phyloP scores from a whole-genome alignment of 345 rosid genomes.

The Euphorbia lathyris region DNA sequence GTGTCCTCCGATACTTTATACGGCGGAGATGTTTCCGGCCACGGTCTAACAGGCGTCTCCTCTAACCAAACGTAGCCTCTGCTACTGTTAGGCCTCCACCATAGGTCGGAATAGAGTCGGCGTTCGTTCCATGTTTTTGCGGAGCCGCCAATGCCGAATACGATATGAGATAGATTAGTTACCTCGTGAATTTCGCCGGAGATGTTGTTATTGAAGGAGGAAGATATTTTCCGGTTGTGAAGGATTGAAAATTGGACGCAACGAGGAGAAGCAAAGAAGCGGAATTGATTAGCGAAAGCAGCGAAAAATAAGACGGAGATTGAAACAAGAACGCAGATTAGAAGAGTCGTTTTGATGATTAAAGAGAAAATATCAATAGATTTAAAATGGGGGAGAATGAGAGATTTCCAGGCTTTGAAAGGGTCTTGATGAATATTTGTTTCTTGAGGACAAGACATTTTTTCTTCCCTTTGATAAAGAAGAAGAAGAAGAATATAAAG shows the following conservation, averaged over 20 bases:
- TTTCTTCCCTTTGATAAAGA: neutral
- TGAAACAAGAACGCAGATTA: constrained; percentile 39
- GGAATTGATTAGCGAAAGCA: constrained; percentile 33
- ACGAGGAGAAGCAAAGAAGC: constrained; percentile 19
- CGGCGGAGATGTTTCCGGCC: constrained; percentile 57
- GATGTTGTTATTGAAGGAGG: neutral
- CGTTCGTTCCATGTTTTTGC: constrained; percentile 72
- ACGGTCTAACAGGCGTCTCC: constrained; percentile 42
- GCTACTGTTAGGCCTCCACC: constrained; percentile 75
- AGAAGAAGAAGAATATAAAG: neutral
- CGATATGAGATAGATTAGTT: constrained; percentile 58
- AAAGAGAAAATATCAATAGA: constrained; percentile 31
- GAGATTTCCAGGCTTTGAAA: constrained; percentile 33
- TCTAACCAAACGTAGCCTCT: constrained; percentile 90
- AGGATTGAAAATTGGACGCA: constrained; percentile 17
- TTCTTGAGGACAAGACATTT: constrained; percentile 26
- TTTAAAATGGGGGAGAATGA: constrained; percentile 33
- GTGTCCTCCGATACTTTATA: constrained; percentile 63
- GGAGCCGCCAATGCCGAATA: constrained; percentile 82
- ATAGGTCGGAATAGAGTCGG: constrained; percentile 53
- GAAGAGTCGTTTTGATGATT: constrained; percentile 39
- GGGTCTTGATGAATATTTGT: constrained; percentile 34
- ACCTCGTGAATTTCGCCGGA: neutral
- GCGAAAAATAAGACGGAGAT: constrained; percentile 42
- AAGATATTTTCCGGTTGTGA: constrained; percentile 17